Conservation (phyloP, 225 moss, liverwort and hornwort genomes). For the Thuidium tamariscinum region DNA sequence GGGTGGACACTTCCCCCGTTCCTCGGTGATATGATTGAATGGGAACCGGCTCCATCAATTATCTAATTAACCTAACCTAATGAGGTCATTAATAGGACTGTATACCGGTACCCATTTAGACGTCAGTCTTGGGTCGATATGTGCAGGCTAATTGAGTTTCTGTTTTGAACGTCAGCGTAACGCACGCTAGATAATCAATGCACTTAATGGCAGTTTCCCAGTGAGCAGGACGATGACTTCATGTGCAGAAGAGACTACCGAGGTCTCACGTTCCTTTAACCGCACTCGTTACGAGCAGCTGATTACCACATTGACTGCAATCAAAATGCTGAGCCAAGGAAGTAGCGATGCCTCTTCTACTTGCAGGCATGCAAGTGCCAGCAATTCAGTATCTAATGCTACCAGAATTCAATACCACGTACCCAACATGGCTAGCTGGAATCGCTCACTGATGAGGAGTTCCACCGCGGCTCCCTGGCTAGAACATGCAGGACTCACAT, state of each 20-base stretch:
- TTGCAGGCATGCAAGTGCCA: too few species aligned
- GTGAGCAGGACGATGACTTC: neutral
- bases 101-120: neutral
- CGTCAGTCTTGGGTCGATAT: neutral
- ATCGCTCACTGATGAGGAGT: neutral
- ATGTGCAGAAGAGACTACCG: too few species aligned
- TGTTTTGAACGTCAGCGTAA: neutral
- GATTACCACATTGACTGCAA: neutral
- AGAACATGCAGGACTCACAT: neutral
- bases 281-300: neutral
- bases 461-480: neutral
- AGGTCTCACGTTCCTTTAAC: neutral
- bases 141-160: neutral
- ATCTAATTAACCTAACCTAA: neutral
- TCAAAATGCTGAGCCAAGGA: neutral
- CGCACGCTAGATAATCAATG: neutral
- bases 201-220: neutral
- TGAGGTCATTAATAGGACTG: neutral
- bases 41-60: neutral
- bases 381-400: neutral
- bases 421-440: neutral
- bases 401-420: neutral
- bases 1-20: neutral
- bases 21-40: neutral
- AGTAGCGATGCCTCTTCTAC: neutral